Evolutionary conservation across 306 rosid species (phyloP).

Genomic region (Carpinus viminea): DNA sequence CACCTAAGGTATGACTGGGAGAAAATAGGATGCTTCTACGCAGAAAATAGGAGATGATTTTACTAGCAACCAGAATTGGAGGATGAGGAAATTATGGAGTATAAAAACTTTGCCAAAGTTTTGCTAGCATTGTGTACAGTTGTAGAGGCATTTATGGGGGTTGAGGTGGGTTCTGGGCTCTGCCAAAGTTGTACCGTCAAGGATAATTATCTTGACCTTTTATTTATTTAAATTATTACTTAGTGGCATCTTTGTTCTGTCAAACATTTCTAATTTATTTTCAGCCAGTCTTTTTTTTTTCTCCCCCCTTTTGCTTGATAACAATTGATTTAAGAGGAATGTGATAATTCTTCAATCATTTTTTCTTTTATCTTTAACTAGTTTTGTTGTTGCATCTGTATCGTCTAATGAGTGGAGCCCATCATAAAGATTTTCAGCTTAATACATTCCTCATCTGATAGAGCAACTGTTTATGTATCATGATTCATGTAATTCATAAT

Average conservation of each 20-base stretch:
- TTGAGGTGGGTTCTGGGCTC: neutral
- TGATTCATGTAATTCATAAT: neutral
- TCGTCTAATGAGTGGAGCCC: neutral
- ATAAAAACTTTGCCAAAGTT: neutral
- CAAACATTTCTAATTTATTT: neutral
- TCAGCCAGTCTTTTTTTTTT: neutral
- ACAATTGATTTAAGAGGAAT: neutral
- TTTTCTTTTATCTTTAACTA: neutral
- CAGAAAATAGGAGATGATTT: neutral
- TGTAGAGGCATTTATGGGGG: neutral
- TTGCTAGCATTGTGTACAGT: neutral
- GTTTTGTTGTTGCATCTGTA: neutral
- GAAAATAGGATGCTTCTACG: neutral
- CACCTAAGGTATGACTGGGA: neutral
- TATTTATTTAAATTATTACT: neutral
- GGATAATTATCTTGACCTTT: neutral
- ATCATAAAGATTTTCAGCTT: neutral
- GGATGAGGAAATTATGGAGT: neutral
- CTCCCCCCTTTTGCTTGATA: neutral
- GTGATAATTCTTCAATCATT: neutral
- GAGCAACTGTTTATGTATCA: neutral
- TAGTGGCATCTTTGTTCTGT: neutral
- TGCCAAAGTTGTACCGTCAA: neutral
- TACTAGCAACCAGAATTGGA: neutral
- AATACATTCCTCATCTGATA: neutral